Conservation (phyloP, 1,284 basidiomycete species). For the Sporisorium graminicola region DNA sequence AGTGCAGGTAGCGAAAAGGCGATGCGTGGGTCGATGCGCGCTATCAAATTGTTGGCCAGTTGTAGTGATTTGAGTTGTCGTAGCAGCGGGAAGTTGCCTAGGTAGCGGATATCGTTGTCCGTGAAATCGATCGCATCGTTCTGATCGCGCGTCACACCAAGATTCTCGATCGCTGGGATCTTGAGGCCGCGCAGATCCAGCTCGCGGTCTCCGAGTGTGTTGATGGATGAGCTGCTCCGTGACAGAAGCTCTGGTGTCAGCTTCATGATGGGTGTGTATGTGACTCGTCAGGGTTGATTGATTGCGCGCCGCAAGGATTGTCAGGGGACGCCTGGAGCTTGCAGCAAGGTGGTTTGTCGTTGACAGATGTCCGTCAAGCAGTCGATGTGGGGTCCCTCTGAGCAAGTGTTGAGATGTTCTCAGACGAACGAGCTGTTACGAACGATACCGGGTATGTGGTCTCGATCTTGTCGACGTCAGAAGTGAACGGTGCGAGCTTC, state of each 20-base stretch:
- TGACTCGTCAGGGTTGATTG: background rate
- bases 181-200: constrained; percentile 78
- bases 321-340: no score
- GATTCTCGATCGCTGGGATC: constrained; percentile 98
- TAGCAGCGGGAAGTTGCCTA: constrained; percentile 87
- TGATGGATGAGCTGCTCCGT: constrained; percentile 82
- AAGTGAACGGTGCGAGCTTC: no score
- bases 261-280: constrained; percentile 76
- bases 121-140: constrained; percentile 95
- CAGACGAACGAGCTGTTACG: background rate
- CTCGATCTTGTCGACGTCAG: background rate
- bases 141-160: constrained; percentile 97
- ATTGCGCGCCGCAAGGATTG: no score
- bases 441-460: background rate
- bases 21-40: constrained; percentile 82
- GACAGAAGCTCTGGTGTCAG: constrained; percentile 90
- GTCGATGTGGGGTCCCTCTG: background rate
- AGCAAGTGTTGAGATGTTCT: no score
- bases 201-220: constrained; percentile 92
- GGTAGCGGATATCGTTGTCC: constrained; percentile 89
- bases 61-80: constrained; percentile 83
- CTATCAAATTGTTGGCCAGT: constrained; percentile 88
- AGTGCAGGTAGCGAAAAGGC: constrained; percentile 86
- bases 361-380: background rate
- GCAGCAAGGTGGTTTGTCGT: background rate